Conservation (phyloP, 2,329 filamentous ascomycete species). For the Colletotrichum noveboracense region DNA sequence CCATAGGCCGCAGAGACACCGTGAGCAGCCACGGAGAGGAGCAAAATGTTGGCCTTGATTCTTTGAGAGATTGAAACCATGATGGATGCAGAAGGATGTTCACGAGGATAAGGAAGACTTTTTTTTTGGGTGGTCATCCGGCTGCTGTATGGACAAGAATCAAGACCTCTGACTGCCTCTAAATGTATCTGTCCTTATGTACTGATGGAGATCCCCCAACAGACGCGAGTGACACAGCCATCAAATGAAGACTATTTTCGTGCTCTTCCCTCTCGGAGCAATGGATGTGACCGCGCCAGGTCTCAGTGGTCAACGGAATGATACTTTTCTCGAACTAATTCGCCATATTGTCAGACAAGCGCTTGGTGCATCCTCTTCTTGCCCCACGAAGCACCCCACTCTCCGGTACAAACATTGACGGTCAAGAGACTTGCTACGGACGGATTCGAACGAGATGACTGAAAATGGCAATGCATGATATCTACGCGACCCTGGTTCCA, state of each 20-base stretch:
- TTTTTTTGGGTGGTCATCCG: background rate
- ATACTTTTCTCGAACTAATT: background rate
- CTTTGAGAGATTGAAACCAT: background rate
- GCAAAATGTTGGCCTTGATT: background rate
- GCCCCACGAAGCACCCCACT: background rate
- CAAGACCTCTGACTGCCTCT: background rate
- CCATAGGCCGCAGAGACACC: background rate
- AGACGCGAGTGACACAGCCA: background rate
- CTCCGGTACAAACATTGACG: background rate
- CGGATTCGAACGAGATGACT: background rate
- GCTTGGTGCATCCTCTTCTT: background rate
- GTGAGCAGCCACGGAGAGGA: background rate
- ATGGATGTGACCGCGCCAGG: background rate
- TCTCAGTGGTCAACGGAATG: background rate
- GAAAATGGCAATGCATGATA: background rate
- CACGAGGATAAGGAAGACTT: background rate
- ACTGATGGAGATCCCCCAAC: background rate
- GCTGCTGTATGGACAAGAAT: background rate
- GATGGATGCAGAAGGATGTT: background rate
- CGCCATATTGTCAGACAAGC: background rate
- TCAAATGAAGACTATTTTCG: background rate
- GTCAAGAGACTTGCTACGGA: background rate
- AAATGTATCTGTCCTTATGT: background rate
- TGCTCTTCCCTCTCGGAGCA: background rate
- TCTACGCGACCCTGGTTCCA: background rate